These are phyloP conservation scores for Aspergillus costaricaensis DNA, from an alignment of 2,329 filamentous ascomycete species.

Conservation along the genomic window DNA sequence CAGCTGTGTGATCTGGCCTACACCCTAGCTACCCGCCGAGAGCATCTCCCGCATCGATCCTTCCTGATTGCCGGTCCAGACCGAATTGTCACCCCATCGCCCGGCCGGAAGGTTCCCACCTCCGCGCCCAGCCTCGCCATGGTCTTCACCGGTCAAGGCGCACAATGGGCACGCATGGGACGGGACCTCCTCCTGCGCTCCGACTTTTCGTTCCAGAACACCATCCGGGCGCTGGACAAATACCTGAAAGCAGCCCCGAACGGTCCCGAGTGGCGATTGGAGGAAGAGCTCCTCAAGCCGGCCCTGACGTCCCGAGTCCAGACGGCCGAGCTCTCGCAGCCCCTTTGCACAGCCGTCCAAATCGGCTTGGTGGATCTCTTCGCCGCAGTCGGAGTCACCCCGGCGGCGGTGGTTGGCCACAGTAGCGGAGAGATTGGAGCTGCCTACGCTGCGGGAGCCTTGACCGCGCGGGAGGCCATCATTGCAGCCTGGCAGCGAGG, in stretches of 20 bases:
- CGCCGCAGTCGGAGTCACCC: constrained; percentile 6
- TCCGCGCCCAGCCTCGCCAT: constrained; percentile 11
- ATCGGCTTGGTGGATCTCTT: constrained; percentile 21
- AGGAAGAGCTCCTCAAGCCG: not conserved
- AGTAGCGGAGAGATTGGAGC: constrained; percentile 26
- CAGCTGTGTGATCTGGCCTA: constrained; percentile 23
- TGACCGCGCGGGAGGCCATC: constrained; percentile 16
- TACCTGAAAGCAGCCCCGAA: not conserved
- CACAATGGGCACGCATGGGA: constrained; percentile 26
- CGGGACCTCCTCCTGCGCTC: constrained; percentile 1
- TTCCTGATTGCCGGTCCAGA: constrained; percentile 13
- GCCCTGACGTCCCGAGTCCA: not conserved
- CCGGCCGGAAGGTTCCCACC: not conserved
- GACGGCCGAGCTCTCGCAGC: constrained; percentile 17
- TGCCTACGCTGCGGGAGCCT: constrained; percentile 18
- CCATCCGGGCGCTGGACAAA: constrained; percentile 7
- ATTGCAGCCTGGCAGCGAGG: constrained; percentile 24
- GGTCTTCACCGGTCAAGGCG: constrained; percentile 26
- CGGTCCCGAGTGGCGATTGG: not conserved
- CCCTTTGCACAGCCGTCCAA: constrained; percentile 24
- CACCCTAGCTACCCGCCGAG: constrained; percentile 24
- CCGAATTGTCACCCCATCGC: not conserved
- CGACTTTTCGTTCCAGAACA: constrained; percentile 1
- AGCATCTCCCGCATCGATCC: constrained; percentile 21
- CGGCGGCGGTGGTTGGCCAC: constrained; percentile 22